Conservation (phyloP, 192 early-diverging fungal species). For the Funneliformis geosporum region DNA sequence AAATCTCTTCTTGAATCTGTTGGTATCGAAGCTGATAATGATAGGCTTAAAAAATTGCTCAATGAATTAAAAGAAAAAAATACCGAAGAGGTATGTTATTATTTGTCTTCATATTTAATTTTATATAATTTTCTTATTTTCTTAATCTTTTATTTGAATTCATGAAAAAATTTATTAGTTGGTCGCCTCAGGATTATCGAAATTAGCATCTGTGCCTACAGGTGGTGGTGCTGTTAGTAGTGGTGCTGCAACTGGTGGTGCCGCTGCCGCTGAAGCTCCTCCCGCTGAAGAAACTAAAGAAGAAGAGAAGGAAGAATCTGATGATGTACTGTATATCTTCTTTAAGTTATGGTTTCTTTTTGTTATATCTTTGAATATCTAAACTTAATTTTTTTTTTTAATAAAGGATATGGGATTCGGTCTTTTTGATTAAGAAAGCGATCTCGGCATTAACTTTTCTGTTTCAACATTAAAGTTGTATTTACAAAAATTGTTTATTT, state of each 20-base stretch:
- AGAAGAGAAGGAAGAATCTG: slow-evolving; percentile 88
- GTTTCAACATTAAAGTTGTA: too few relatives aligned
- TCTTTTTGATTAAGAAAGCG: slow-evolving; percentile 86
- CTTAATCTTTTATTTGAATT: slow-evolving; percentile 19
- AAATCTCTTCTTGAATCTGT: slow-evolving; percentile 83
- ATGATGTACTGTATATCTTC: slow-evolving; percentile 54
- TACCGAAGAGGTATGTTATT: slow-evolving; percentile 69
- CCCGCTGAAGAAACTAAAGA: slow-evolving; percentile 77
- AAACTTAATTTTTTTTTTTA: slow-evolving; percentile 10
- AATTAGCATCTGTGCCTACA: slow-evolving; percentile 92
- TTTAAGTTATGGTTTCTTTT: background rate
- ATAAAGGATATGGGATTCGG: slow-evolving; percentile 86
- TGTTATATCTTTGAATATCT: background rate
- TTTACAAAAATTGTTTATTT: too few relatives aligned
- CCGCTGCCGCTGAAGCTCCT: slow-evolving; percentile 47
- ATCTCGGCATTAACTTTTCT: background rate
- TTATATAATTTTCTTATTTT: too few relatives aligned
- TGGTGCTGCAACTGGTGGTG: slow-evolving; percentile 67
- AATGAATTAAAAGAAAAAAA: slow-evolving; percentile 86
- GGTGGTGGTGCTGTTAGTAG: slow-evolving; percentile 74
- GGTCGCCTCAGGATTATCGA: slow-evolving; percentile 87
- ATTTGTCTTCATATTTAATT: slow-evolving; percentile 16
- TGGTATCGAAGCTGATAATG: slow-evolving; percentile 89
- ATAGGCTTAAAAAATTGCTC: slow-evolving; percentile 77
- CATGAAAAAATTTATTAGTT: slow-evolving; percentile 50